Conservation (phyloP, 345 rosid genomes). For the Sisymbrium altissimum region DNA sequence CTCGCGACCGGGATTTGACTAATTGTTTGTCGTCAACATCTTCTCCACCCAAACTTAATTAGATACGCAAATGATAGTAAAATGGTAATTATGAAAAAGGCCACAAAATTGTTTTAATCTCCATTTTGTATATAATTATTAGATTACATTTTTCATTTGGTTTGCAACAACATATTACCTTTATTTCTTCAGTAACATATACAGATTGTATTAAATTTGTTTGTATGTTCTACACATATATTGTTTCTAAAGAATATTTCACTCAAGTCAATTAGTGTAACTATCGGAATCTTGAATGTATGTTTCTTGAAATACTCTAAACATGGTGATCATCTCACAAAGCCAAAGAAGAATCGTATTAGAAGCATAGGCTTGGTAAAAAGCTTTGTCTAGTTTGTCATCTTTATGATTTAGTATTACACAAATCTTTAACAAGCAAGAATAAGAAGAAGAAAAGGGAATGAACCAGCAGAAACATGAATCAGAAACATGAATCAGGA, state of each 20-base stretch:
- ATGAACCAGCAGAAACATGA: neutral
- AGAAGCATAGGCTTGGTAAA: neutral
- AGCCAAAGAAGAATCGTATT: neutral
- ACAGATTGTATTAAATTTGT: neutral
- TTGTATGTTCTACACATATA: neutral
- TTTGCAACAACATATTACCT: neutral
- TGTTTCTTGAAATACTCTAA: neutral
- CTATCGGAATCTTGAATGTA: neutral
- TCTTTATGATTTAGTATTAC: conserved; percentile 1
- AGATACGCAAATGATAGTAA: neutral
- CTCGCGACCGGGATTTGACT: neutral
- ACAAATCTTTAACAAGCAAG: conserved; percentile 13
- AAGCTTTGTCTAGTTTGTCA: neutral
- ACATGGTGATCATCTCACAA: neutral
- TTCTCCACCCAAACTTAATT: neutral
- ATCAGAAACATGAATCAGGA: neutral
- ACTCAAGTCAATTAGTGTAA: neutral
- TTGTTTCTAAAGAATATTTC: neutral
- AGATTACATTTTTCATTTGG: no score
- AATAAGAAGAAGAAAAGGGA: neutral
- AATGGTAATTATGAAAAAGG: neutral
- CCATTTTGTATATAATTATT: neutral
- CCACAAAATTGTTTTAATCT: neutral
- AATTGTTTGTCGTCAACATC: neutral
- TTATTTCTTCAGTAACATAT: neutral